A percentile compares a stretch with the other conserved stretches of the same genome.
Conservation (phyloP, 2,329 filamentous ascomycete species). For the Grosmannia clavigera region DNA sequence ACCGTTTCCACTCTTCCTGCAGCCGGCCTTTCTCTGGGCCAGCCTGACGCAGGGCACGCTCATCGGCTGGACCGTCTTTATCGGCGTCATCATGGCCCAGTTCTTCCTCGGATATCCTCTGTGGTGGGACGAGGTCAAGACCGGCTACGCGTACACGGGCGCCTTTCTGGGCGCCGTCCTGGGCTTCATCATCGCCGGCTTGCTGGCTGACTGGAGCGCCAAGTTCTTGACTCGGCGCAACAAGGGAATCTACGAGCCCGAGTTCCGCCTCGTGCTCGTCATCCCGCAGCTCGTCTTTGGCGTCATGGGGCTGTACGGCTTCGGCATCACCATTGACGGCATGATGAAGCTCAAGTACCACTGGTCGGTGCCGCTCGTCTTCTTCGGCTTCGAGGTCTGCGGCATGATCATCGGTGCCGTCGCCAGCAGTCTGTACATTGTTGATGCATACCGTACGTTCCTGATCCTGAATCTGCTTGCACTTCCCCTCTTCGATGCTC, state of each 20-base stretch:
- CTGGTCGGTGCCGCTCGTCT: conserved; percentile 65
- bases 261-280: conserved; percentile 76
- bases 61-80: conserved; percentile 93
- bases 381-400: conserved; percentile 72
- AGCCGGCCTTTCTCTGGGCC: conserved; percentile 75
- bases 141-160: conserved; percentile 77
- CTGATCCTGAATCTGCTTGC: no score
- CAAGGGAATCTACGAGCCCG: conserved; percentile 75
- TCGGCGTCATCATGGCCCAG: conserved; percentile 69
- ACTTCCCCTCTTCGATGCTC: background rate
- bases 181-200: conserved; percentile 64
- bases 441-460: conserved; percentile 72
- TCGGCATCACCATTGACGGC: conserved; percentile 59
- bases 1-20: conserved; percentile 70
- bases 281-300: conserved; percentile 71
- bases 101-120: conserved; percentile 72
- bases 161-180: conserved; percentile 73
- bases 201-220: conserved; percentile 61
- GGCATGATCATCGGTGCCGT: conserved; percentile 91
- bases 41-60: conserved; percentile 73
- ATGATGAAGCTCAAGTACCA: conserved; percentile 43
- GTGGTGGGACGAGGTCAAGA: conserved; percentile 68
- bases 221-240: conserved; percentile 61
- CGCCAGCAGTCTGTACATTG: conserved; percentile 73
- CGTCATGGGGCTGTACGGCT: conserved; percentile 70